Evolutionary conservation across 768 basidiomycete genomes (phyloP), one percentile per base, ranked within the genome.

Genomic region (Agaricus subrufescens): DNA sequence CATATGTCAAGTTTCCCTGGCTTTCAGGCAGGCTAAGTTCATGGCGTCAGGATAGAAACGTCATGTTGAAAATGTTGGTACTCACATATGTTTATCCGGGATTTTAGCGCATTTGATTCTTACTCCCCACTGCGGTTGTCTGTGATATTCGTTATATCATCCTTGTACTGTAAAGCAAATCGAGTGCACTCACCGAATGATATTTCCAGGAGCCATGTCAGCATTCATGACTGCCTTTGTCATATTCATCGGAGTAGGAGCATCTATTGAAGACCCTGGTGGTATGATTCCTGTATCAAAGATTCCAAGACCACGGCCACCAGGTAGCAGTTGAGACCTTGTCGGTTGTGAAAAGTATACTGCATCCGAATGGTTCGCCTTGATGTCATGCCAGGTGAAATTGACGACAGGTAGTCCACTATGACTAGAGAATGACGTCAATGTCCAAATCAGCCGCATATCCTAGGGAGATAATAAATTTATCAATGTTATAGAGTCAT

Each of bases 281-380:
- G n/a, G n/a, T 19, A 62, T 62, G 5, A 66, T 58, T 29, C 65
- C 64, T 2, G 58, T 56, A 23, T 69, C 60, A 52, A 75, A 72
- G 6, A 71, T 72, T 19, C 75, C 75, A 56, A 71, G 69, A 3
- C 74, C 75, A n/a, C 57, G 66, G 6, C 75, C 75, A 53, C 63
- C 60, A 4, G 68, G 63, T 5, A 69, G 55, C 4, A 76, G 62
- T 52, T 75, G 74, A 2, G 68, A 67, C 7, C 60, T 55, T 8
- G 58, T 65, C 3, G 71, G 66, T 61, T 76, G 75, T 0, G 75
- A 62, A 55, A 76, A 74, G 53, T 73, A 75, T 7, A 77, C 65
- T 0, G 57, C 61, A 30, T 73, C 71, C 4, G 25, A 11, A 14
- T 49, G 43, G 14, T 23, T 53, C 15, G 43, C 31, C n/a, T 30